Base-by-base conservation (phyloP, 495 filamentous ascomycete species). In the Hypoxylon crocopeplum region DNA sequence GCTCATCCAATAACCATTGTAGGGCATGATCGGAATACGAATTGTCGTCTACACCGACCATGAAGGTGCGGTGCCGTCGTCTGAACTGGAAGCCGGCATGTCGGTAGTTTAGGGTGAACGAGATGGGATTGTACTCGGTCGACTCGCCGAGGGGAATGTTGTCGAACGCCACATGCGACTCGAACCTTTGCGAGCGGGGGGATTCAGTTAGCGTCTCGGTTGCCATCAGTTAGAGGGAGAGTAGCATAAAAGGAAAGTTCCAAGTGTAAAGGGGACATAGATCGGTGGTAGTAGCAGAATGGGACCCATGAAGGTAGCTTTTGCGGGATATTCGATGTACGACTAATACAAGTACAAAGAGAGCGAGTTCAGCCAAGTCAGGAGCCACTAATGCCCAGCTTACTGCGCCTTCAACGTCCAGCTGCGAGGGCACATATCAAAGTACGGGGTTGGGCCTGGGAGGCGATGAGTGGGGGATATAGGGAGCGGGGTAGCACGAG, bases 1-100 rank as follows among this genome's bases (percentile, higher is more conserved):
- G 78, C 68, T 97, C 92, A 67, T 95, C 91, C 21, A 98, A 83
- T 40, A 97, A 81, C 92, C 93, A 98, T 69, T 95, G 86, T 10
- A 98, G 79, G 7, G 94, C 94, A 76, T 91, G 95, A 41, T 97
- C 92, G 15, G 93, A 97, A 74, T 98, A 98, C 51, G 91, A 86
- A 64, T 98, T 94, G 69, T 95, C 88, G 72, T 98, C 94, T 24
- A 92, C 91, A 1, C 94, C 94, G 47, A 92, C 93, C 64, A 98
- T 84, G 69, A 97, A 97, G 1, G 92, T 97, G 33, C 93, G 84
- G 7, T 92, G 95, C 29, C 91, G 83, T 34, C 90, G 84, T 46
- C 86, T 89, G 59, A 86, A 88, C 59, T 90, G 87, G 72, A 97
- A 97, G 53, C 93, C 90, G 53, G 88, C 89, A 73, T 98, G 94